These are phyloP conservation scores for Pelargonium myrrhifolium DNA, from an alignment of 441 rosid genomes.

Conservation along the genomic window DNA sequence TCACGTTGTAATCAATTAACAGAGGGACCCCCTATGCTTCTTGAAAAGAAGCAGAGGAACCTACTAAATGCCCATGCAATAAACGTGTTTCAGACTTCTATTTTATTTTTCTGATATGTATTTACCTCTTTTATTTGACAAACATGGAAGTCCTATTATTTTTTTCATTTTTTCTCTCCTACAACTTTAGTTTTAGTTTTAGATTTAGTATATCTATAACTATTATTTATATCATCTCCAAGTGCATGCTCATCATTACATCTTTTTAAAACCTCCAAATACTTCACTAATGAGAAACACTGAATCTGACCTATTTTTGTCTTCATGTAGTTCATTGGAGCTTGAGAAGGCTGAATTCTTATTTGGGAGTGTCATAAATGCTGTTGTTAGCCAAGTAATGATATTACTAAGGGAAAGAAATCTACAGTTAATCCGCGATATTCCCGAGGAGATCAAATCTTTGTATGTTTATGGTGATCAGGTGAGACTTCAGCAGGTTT, in stretches of 20 bases:
- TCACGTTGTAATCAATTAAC: too few relatives aligned
- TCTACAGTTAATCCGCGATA: conserved; percentile 35
- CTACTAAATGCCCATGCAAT: too few relatives aligned
- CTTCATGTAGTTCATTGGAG: conserved; percentile 45
- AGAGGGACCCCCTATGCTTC: too few relatives aligned
- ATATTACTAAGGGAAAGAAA: conserved; percentile 42
- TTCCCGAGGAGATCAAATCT: conserved; percentile 40
- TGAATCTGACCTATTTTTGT: conserved; percentile 18
- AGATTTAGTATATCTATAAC: too few relatives aligned
- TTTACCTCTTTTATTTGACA: too few relatives aligned
- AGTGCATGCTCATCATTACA: neutral
- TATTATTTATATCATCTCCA: neutral
- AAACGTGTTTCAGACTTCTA: too few relatives aligned
- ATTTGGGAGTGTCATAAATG: conserved; percentile 53
- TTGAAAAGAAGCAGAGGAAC: too few relatives aligned
- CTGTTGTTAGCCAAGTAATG: conserved; percentile 55
- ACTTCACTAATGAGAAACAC: neutral
- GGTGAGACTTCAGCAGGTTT: conserved; percentile 71
- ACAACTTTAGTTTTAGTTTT: too few relatives aligned
- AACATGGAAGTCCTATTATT: too few relatives aligned
- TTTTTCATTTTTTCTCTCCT: too few relatives aligned
- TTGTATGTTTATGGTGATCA: conserved; percentile 60
- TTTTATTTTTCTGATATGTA: too few relatives aligned
- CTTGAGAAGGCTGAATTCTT: conserved; percentile 40
- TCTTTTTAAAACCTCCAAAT: too few relatives aligned